Conservation (phyloP, 129 eudicot species). For the Kitagawia praeruptora region DNA sequence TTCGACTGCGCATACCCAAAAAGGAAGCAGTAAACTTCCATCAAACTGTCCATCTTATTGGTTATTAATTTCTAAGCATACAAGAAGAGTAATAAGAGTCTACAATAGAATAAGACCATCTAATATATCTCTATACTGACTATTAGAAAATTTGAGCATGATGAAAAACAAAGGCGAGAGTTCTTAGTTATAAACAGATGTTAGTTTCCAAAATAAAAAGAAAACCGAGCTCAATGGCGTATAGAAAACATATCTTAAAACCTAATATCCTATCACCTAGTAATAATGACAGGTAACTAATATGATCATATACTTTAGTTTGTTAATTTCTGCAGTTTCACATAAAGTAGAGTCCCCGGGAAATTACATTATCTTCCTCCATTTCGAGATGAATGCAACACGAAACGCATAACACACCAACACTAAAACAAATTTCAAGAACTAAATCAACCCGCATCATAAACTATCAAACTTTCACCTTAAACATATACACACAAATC, state of each 20-base stretch:
- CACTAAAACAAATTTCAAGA: not conserved
- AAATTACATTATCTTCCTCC: not conserved
- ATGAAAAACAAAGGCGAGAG: not conserved
- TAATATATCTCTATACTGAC: not conserved
- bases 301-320: not conserved
- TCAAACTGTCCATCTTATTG: not conserved
- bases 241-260: not conserved
- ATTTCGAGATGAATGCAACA: not conserved
- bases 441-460: not conserved
- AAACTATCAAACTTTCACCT: not conserved
- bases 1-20: not conserved
- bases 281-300: not conserved
- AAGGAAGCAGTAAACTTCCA: not conserved
- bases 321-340: not conserved
- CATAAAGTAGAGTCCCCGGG: not conserved
- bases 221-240: not conserved
- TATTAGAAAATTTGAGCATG: not conserved
- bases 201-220: not conserved
- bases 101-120: not conserved
- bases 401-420: not conserved
- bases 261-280: not conserved
- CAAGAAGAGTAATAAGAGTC: not conserved
- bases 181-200: not conserved
- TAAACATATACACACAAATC: not conserved
- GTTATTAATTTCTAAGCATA: not conserved